Evolutionary conservation across 345 rosid genomes (phyloP).

Genomic region (Isatis tinctoria): DNA sequence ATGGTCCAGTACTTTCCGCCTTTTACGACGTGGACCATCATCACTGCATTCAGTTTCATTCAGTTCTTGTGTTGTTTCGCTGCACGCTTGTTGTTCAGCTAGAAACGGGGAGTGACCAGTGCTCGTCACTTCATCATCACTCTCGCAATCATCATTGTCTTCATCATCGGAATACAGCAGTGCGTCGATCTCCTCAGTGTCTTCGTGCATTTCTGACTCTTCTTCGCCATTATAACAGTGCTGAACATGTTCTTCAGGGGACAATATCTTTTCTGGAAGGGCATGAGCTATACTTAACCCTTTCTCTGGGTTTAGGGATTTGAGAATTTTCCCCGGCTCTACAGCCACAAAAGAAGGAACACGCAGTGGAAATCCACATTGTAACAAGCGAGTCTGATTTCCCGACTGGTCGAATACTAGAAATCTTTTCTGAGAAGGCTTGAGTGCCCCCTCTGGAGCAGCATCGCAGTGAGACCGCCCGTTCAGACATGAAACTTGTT

Average conservation of each 20-base stretch:
- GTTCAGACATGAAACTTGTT: constrained; percentile 25
- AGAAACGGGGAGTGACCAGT: constrained; percentile 76
- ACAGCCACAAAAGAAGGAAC: constrained; percentile 24
- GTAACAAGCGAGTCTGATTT: constrained; percentile 52
- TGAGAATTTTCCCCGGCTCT: constrained; percentile 24
- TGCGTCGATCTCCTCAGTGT: constrained; percentile 92
- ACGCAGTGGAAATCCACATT: constrained; percentile 30
- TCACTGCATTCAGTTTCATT: constrained; percentile 53
- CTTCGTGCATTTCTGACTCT: constrained; percentile 83
- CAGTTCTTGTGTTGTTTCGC: constrained; percentile 26
- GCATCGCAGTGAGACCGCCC: constrained; percentile 17
- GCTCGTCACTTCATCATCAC: constrained; percentile 78
- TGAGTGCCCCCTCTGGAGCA: constrained; percentile 21
- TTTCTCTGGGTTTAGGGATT: constrained; percentile 22
- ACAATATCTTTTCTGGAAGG: constrained; percentile 19
- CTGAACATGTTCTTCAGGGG: constrained; percentile 33
- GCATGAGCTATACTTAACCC: constrained; percentile 26
- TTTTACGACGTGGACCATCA: constrained; percentile 52
- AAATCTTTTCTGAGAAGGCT: constrained; percentile 39
- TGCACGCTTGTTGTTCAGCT: constrained; percentile 36
- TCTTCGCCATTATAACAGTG: constrained; percentile 29
- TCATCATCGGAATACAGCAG: constrained; percentile 73
- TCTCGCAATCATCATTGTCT: constrained; percentile 38
- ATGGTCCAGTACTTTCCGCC: constrained; percentile 47
- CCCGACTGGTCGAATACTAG: constrained; percentile 70